Evolutionary conservation across 192 early-diverging fungal species (phyloP), one percentile per base, ranked within the genome.

Genomic region (Coemansia sp.): DNA sequence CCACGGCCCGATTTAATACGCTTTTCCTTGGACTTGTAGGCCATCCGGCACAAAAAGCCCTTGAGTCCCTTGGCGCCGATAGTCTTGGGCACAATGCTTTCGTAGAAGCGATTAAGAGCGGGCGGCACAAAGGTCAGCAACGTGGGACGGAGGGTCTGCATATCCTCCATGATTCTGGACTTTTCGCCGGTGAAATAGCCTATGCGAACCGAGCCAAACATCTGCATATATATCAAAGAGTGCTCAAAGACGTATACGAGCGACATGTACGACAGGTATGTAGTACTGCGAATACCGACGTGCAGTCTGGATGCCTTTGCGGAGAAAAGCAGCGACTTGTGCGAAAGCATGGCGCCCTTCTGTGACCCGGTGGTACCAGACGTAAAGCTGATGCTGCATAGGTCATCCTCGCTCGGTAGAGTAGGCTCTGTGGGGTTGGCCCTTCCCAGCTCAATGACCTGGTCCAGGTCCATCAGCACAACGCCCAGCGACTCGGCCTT

Each of bases 241-340:
- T 90, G 88, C 59, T 93, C 93, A 70, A 89, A 89, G 36, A 93
- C 84, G 65, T 97, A 94, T 6, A 90, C 87, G 14, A 98, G 69
- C 12, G 95, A 92, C 8, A 87, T 32, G 72, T 86, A 89, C 12
- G 85, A 89, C 50, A 91, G 32, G 10, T 76, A 68, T 1, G 56
- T 61, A 7, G 64, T 59, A 30, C 65, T 42, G 3, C 40, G n/a
- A 16, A 38, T 14, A 2, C 45, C 20, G 0, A 56, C 36, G 5
- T 22, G 20, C 1, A 79, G 50, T 8, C 32, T 18, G 2, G 48
- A 40, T 10, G 50, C 38, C 1, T 29, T 32, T 11, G 28, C 49
- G 0, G 66, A 54, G 17, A 69, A 28, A 16, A 69, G 36, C 36
- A 38, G 36, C 36, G 36, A 38, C 36, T 38, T 38, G 5, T 12